phyloP scores from a whole-genome alignment of 2,329 filamentous ascomycete species.

The Graphium sp. region DNA sequence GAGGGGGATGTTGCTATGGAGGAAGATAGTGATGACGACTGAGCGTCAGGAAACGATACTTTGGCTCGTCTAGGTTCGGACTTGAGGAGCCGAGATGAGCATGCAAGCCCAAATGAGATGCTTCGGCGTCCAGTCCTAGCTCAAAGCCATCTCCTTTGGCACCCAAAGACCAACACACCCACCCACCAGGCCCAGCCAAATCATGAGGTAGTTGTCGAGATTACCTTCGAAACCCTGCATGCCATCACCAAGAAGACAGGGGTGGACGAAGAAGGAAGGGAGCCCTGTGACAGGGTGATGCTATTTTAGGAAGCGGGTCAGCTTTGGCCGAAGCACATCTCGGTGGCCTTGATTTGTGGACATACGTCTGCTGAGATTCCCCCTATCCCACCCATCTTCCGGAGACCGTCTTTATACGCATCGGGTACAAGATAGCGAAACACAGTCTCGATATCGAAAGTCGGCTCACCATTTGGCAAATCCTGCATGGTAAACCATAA shows the following conservation, averaged over 20 bases:
- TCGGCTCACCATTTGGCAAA: constrained; percentile 33
- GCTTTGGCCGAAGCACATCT: too few species aligned
- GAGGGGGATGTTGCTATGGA: constrained; percentile 54
- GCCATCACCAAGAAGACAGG: constrained; percentile 72
- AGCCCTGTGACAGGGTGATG: constrained; percentile 69
- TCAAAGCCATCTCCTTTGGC: constrained; percentile 46
- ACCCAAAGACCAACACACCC: constrained; percentile 64
- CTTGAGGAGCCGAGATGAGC: neutral
- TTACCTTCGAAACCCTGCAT: constrained; percentile 50
- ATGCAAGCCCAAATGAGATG: neutral
- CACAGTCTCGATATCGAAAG: constrained; percentile 49
- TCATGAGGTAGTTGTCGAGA: constrained; percentile 57
- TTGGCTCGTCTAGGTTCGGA: neutral
- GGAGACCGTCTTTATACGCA: constrained; percentile 43
- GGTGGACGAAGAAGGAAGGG: constrained; percentile 82
- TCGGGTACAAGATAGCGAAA: constrained; percentile 55
- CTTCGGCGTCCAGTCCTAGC: constrained; percentile 4
- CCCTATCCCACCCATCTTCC: constrained; percentile 45
- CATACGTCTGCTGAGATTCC: constrained; percentile 64
- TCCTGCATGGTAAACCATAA: constrained; percentile 57
- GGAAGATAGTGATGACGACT: constrained; percentile 56
- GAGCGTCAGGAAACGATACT: neutral
- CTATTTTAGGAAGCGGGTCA: too few species aligned
- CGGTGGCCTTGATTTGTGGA: too few species aligned
- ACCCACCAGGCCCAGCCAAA: constrained; percentile 83